Evolutionary conservation across 352 stramenopile genomes (phyloP), one percentile per base, ranked within the genome.

Genomic region (Phytophthora ramorum): DNA sequence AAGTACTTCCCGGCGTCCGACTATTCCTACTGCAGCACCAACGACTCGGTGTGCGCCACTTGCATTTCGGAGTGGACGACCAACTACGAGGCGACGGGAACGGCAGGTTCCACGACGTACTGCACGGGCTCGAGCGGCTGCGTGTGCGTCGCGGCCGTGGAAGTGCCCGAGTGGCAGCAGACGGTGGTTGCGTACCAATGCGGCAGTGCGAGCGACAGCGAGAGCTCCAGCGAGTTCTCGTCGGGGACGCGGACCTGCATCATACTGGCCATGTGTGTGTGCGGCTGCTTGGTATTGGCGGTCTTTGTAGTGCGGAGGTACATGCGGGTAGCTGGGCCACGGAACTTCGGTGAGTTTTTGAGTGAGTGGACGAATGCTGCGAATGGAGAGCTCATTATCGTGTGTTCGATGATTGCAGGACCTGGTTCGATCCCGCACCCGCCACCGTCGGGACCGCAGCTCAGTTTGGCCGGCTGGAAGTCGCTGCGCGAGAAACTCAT

Each of bases 401-500:
- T 40, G 30, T 28, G 8, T 40, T 10, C 22, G 22, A 24, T 30
- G 0, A 40, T 61, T 63, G 32, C 17, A 59, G 57, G 49, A 19
- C n/a, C 46, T 19, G 32, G 26, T 17, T 63, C 58, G 30, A 14
- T 28, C 7, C 43, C 28, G 26, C 58, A 49, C 38, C 20, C 40
- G 9, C 37, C 47, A 7, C 54, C 47, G n/a, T 47, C 51, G 3
- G 76, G 81, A 6, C 59, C 69, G 4, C 67, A 63, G 38, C 70
- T 90, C 7, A 75, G 37, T 2, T 77, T 90, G 8, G 49, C 57
- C 0, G 78, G 74, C 2, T 90, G 81, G 81, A 81, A 73, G 38
- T 78, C 71, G 4, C 70, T 86, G 53, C 78, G 78, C 5, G 74
- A 87, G 53, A 83, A 78, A 40, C 76, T 90, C 45, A 85, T 85